A percentile compares a stretch with the other conserved stretches of the same genome.
Conservation (phyloP, 1,284 basidiomycete species). For the Rhizopogon parksii region DNA sequence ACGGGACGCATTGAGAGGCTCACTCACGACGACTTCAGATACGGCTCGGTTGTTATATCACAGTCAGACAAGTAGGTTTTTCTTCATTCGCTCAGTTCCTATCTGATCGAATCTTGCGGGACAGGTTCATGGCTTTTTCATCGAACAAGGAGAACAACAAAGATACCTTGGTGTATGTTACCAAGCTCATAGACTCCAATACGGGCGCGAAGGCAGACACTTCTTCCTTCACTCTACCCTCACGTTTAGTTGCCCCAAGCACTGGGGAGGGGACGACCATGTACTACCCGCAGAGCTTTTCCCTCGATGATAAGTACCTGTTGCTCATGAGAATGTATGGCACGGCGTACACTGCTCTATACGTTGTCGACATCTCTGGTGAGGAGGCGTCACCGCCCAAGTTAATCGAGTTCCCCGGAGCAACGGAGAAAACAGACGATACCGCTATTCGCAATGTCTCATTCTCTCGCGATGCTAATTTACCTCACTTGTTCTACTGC, state of each 20-base stretch:
- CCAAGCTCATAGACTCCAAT: conserved; percentile 23
- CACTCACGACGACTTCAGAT: conserved; percentile 30
- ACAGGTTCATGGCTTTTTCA: conserved; percentile 28
- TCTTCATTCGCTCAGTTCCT: not conserved
- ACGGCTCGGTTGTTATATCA: conserved; percentile 22
- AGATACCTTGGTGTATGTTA: conserved; percentile 30
- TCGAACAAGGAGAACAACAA: conserved; percentile 33
- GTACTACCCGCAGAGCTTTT: conserved; percentile 24
- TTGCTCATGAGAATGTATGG: conserved; percentile 24
- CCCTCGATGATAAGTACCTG: conserved; percentile 30
- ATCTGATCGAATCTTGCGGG: conserved; percentile 5
- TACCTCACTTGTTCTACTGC: conserved; percentile 24
- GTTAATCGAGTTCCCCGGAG: conserved; percentile 25
- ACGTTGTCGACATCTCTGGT: conserved; percentile 29
- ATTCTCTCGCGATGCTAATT: conserved; percentile 26
- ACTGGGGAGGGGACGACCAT: conserved; percentile 25
- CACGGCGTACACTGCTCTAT: conserved; percentile 24
- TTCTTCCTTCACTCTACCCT: conserved; percentile 22
- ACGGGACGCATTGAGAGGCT: conserved; percentile 32
- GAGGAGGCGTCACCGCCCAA: conserved; percentile 18
- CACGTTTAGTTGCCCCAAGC: conserved; percentile 26
- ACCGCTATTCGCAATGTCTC: conserved; percentile 12
- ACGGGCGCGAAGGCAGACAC: conserved; percentile 22
- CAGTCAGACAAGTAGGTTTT: conserved; percentile 27
- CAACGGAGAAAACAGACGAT: conserved; percentile 23